A percentile compares a stretch with the other conserved stretches of the same genome.
These are phyloP conservation scores for Clohesyomyces aquaticus DNA, from an alignment of 495 filamentous ascomycete species.

Conservation along the genomic window DNA sequence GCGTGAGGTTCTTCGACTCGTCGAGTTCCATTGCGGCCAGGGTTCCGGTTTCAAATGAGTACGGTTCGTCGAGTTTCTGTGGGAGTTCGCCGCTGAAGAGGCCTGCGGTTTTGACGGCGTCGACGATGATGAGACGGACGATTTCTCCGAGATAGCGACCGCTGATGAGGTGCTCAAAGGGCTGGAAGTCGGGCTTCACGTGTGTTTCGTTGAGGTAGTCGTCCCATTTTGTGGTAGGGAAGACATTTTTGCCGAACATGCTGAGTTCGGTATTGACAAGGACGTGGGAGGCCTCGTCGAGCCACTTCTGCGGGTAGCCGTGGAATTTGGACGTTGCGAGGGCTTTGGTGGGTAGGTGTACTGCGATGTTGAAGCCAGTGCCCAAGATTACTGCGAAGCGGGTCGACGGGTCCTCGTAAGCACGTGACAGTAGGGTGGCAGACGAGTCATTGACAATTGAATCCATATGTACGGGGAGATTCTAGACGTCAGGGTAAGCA, in stretches of 20 bases:
- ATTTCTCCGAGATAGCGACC: conserved; percentile 61
- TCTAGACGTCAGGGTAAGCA: conserved; percentile 31
- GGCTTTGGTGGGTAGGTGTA: conserved; percentile 46
- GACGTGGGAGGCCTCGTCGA: conserved; percentile 46
- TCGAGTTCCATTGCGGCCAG: conserved; percentile 66
- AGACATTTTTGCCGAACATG: conserved; percentile 52
- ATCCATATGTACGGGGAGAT: conserved; percentile 48
- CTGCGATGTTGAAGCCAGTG: conserved; percentile 52
- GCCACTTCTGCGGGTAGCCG: conserved; percentile 45
- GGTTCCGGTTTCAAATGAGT: conserved; percentile 64
- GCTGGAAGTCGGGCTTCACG: conserved; percentile 50
- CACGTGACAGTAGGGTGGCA: conserved; percentile 51
- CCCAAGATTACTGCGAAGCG: conserved; percentile 52
- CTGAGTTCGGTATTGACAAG: conserved; percentile 53
- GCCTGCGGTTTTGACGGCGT: conserved; percentile 58
- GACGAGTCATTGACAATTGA: conserved; percentile 52
- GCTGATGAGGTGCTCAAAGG: conserved; percentile 56
- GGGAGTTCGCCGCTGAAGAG: conserved; percentile 63
- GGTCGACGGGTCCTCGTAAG: conserved; percentile 48
- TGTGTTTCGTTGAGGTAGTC: conserved; percentile 49
- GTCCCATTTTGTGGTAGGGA: conserved; percentile 51
- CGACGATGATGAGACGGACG: conserved; percentile 56
- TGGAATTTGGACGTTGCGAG: conserved; percentile 47
- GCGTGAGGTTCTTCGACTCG: conserved; percentile 50
- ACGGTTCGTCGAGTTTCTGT: conserved; percentile 54